phyloP scores from a whole-genome alignment of 176 grass and related monocot genomes.

The Oryza australiensis region DNA sequence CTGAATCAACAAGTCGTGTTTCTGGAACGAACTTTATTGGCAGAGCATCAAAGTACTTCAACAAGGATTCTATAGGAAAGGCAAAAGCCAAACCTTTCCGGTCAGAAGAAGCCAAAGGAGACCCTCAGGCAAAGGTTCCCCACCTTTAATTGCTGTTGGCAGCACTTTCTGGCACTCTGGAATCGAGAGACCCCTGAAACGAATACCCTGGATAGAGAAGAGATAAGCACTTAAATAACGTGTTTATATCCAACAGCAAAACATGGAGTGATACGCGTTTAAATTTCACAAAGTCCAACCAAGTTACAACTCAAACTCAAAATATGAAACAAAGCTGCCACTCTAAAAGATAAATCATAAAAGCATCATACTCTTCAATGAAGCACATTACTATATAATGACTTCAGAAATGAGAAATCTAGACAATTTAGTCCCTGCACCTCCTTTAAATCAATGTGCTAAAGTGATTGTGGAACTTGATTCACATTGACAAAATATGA shows the following conservation, averaged over 20 bases:
- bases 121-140: slow-evolving; percentile 88
- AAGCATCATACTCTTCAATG: not conserved
- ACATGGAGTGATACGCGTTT: too few relatives aligned
- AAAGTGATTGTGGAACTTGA: not conserved
- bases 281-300: not conserved
- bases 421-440: not conserved
- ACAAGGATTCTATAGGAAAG: not conserved
- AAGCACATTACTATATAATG: not conserved
- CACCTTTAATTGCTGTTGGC: slow-evolving; percentile 53
- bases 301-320: not conserved
- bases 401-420: not conserved
- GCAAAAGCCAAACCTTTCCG: slow-evolving; percentile 67
- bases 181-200: slow-evolving; percentile 82
- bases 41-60: too few relatives aligned
- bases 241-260: too few relatives aligned
- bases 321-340: not conserved
- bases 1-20: slow-evolving; percentile 1
- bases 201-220: slow-evolving; percentile 58
- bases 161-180: slow-evolving; percentile 80
- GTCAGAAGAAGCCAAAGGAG: slow-evolving; percentile 99
- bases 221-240: not conserved
- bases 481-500: not conserved
- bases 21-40: not conserved
- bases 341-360: not conserved
- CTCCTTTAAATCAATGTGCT: not conserved